Evolutionary conservation across 768 basidiomycete genomes (phyloP).

Genomic region (Agaricus subrufescens): DNA sequence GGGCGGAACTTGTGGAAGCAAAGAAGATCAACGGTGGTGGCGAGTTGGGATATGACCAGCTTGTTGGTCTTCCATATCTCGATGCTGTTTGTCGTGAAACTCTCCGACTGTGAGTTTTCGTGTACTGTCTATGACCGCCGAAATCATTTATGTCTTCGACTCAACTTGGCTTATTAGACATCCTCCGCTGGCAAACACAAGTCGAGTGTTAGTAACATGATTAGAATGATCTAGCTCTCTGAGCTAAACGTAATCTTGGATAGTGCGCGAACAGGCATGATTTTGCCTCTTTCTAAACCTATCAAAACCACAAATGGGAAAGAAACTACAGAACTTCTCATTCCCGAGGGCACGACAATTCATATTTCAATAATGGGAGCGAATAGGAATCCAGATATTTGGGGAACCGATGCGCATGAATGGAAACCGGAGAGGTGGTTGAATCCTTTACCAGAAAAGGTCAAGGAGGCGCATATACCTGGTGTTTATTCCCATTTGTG

Average conservation of each 20-base stretch:
- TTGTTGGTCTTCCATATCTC: conserved; percentile 32
- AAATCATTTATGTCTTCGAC: no score
- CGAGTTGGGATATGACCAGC: conserved; percentile 30
- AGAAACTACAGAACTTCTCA: conserved; percentile 26
- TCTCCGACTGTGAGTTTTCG: conserved; percentile 27
- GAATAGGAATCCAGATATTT: conserved; percentile 30
- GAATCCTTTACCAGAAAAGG: conserved; percentile 25
- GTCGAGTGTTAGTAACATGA: conserved; percentile 19
- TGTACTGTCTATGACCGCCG: no score
- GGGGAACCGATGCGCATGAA: conserved; percentile 36
- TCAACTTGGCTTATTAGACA: conserved; percentile 8
- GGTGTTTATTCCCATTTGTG: conserved; percentile 18
- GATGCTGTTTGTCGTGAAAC: conserved; percentile 38
- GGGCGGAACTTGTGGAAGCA: conserved; percentile 29
- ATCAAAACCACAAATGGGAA: conserved; percentile 32
- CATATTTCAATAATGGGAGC: conserved; percentile 30
- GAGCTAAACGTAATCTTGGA: not conserved
- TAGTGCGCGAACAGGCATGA: conserved; percentile 15
- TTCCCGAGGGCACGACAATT: conserved; percentile 38
- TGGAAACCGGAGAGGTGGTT: conserved; percentile 44
- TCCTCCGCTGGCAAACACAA: conserved; percentile 18
- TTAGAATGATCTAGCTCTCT: not conserved
- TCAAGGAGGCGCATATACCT: conserved; percentile 16
- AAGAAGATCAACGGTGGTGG: conserved; percentile 13
- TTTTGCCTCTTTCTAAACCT: conserved; percentile 41